phyloP scores from a whole-genome alignment of 441 rosid genomes.

The Melastoma candidum region DNA sequence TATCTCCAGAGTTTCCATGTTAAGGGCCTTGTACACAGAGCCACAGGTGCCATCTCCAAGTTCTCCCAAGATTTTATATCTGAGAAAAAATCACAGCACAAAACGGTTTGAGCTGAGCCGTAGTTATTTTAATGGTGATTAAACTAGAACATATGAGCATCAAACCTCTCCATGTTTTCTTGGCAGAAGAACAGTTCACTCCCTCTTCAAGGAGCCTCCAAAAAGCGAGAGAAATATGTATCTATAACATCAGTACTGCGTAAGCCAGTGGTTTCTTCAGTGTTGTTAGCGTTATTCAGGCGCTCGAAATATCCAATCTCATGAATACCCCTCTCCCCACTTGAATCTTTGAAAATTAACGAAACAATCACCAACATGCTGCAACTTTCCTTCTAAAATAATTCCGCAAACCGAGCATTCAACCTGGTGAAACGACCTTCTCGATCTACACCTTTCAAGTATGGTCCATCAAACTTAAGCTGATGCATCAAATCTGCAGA shows the following conservation, averaged over 20 bases:
- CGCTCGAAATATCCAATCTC: conserved; percentile 42
- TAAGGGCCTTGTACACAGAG: conserved; percentile 78
- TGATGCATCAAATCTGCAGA: conserved; percentile 6
- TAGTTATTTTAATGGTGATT: conserved; percentile 3
- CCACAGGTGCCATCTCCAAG: conserved; percentile 99
- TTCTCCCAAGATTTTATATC: conserved; percentile 80
- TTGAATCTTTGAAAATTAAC: conserved; percentile 31
- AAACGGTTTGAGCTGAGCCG: conserved; percentile 5
- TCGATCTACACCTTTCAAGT: conserved; percentile 19
- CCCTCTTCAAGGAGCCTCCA: conserved; percentile 56
- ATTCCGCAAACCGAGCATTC: conserved; percentile 44
- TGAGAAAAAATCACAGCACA: conserved; percentile 20
- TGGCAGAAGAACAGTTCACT: conserved; percentile 26
- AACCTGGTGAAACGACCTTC: neutral
- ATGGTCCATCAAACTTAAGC: conserved; percentile 9
- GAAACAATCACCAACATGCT: conserved; percentile 62
- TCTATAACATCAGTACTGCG: conserved; percentile 36
- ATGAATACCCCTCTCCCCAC: conserved; percentile 45
- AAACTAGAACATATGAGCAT: conserved; percentile 12
- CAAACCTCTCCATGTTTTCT: conserved; percentile 71
- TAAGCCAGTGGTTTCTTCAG: conserved; percentile 26
- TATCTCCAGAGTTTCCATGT: conserved; percentile 58
- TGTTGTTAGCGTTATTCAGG: conserved; percentile 52
- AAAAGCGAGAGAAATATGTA: conserved; percentile 39
- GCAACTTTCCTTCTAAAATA: conserved; percentile 67